Evolutionary conservation across 2,329 filamentous ascomycete genomes (phyloP), one percentile per base, ranked within the genome.

Genomic region (Fusarium nodosum): DNA sequence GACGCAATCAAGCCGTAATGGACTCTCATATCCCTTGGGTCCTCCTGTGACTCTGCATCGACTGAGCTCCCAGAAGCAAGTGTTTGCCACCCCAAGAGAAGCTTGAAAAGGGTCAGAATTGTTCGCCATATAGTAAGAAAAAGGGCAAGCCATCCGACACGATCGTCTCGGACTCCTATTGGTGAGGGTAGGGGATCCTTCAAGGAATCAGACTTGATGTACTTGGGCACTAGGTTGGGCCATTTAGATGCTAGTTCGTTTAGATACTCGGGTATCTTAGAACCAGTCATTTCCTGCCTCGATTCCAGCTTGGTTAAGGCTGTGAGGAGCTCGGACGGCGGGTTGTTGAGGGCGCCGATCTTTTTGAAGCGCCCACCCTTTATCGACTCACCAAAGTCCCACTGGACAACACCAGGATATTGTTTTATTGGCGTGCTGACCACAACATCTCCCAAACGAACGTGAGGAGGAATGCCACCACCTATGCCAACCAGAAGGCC

Each of bases 401-500:
- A 68, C 11, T 66, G 60, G 16, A 64, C 44, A 2, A 69, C 56
- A 1, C 60, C 64, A 22, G 62, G 34, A 55, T 18, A 50, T 4
- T 47, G 33, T 9, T 33, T 22, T 0, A 16, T 4, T 1, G 55
- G 63, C 10, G 39, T 45, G 28, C 63, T 60, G 2, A 66, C 66
- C 0, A 66, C 66, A 2, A 68, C 51, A 45, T 68, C 66, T 4
- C 66, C 66, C 3, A 66, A 51, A 5, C 63, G 30, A 5, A 68
- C 59, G 0, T 55, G 48, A 2, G 44, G 51, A 22, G 63, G 63
- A 1, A 64, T 31, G 5, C 63, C 63, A 10, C 47, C 63, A 7
- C 66, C 66, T 5, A 67, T 55, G 0, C 66, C 59, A 1, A 64
- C 64, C 52, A 69, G 26, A 8, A 67, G 13, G 0, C 47, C 31